Conservation (phyloP, 2,329 filamentous ascomycete species). For the Chaetomiaceae sp. region DNA sequence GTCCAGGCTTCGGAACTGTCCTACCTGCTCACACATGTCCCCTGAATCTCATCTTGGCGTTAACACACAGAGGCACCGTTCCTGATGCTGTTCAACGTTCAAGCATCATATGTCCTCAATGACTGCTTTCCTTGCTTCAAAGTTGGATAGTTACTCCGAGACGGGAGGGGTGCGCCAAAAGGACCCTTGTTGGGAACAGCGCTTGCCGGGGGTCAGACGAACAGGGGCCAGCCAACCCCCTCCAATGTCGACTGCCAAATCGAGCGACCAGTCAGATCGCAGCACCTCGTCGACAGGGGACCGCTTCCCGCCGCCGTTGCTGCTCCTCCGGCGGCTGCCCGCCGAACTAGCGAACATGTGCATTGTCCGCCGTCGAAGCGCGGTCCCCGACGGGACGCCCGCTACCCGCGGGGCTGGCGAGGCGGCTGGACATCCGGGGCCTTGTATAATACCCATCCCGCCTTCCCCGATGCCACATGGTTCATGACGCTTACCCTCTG, state of each 20-base stretch:
- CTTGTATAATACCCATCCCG: constrained; percentile 21
- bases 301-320: constrained; percentile 19
- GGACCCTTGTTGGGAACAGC: constrained; percentile 13
- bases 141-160: background rate
- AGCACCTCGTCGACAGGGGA: background rate
- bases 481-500: constrained; percentile 9
- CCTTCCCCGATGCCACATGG: background rate
- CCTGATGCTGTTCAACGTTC: too few species aligned
- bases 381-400: background rate
- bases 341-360: constrained; percentile 17
- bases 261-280: constrained; percentile 17
- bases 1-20: too few species aligned
- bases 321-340: constrained; percentile 22
- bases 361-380: constrained; percentile 7
- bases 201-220: constrained; percentile 23
- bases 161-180: constrained; percentile 2
- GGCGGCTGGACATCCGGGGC: constrained; percentile 6
- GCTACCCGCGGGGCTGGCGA: background rate
- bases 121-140: background rate
- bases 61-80: too few species aligned
- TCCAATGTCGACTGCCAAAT: constrained; percentile 17
- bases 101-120: too few species aligned
- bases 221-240: constrained; percentile 21
- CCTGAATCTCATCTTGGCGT: too few species aligned
- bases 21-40: too few species aligned